Evolutionary conservation across 2,329 filamentous ascomycete species (phyloP).

Genomic region (Alternaria ventricosa): DNA sequence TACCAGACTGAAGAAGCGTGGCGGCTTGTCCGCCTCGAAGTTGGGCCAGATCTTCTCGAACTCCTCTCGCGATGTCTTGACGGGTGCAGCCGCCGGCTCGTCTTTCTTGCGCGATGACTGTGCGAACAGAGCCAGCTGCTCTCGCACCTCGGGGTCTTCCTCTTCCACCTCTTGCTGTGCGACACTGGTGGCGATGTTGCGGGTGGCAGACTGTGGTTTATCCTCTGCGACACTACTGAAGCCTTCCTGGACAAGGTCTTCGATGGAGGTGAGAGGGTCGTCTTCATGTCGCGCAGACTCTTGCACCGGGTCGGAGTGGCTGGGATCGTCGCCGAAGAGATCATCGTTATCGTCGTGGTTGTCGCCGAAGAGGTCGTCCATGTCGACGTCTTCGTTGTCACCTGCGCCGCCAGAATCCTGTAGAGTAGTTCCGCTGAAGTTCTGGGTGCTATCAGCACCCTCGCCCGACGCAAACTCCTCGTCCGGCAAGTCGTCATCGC

Average conservation of each 20-base stretch:
- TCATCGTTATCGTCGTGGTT: constrained; percentile 46
- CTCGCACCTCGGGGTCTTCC: constrained; percentile 42
- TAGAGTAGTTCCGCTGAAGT: constrained; percentile 42
- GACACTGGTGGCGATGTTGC: constrained; percentile 20
- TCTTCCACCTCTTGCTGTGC: constrained; percentile 35
- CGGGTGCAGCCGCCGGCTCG: constrained; percentile 66
- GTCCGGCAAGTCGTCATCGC: constrained; percentile 87
- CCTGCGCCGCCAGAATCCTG: constrained; percentile 31
- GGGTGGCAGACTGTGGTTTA: constrained; percentile 26
- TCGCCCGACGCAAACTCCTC: constrained; percentile 56
- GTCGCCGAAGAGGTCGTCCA: constrained; percentile 74
- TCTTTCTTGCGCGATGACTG: constrained; percentile 41
- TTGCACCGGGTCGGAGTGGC: constrained; percentile 31
- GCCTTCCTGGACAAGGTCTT: constrained; percentile 19
- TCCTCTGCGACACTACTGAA: constrained; percentile 13
- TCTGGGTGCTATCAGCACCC: constrained; percentile 24
- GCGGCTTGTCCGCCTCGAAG: constrained; percentile 76
- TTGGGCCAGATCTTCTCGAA: constrained; percentile 81
- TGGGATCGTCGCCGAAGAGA: constrained; percentile 28
- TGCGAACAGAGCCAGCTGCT: constrained; percentile 44
- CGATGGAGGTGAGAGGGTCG: constrained; percentile 46
- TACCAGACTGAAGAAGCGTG: constrained; percentile 83
- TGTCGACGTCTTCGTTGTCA: constrained; percentile 57
- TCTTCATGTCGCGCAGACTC: constrained; percentile 44
- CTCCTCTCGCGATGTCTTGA: constrained; percentile 75